Percentiles rank a stretch among this genome's conserved stretches.
These are phyloP conservation scores for Termitomyces sp. DNA, from an alignment of 768 basidiomycete species.

Conservation along the genomic window DNA sequence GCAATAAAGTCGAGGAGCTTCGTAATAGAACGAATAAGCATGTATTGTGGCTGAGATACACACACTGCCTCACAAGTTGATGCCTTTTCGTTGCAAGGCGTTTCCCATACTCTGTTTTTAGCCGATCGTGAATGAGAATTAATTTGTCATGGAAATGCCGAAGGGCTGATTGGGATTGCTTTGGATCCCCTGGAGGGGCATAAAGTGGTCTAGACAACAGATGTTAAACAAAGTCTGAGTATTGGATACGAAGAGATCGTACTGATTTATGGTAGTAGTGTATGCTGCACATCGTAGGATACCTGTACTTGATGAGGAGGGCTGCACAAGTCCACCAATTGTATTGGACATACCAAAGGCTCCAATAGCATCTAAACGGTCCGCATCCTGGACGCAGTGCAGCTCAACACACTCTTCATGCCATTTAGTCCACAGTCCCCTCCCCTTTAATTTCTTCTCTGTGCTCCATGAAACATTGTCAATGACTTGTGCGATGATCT, in stretches of 20 bases:
- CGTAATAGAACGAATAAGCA: neutral
- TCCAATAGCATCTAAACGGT: slow-evolving; percentile 74
- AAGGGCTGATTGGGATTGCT: slow-evolving; percentile 47
- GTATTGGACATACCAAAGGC: slow-evolving; percentile 51
- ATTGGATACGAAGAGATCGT: slow-evolving; percentile 5
- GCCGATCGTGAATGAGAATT: slow-evolving; percentile 60
- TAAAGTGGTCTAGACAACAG: slow-evolving; percentile 31
- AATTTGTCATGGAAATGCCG: slow-evolving; percentile 88
- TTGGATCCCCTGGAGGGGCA: slow-evolving; percentile 42
- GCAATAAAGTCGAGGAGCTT: slow-evolving; percentile 14
- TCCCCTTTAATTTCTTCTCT: slow-evolving; percentile 60
- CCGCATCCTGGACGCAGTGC: slow-evolving; percentile 78
- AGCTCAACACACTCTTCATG: slow-evolving; percentile 68
- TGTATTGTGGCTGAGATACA: neutral
- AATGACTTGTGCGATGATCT: slow-evolving; percentile 51
- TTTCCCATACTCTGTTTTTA: slow-evolving; percentile 75
- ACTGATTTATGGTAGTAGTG: slow-evolving; percentile 48
- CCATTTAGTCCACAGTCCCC: slow-evolving; percentile 57
- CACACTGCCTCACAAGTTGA: slow-evolving; percentile 41
- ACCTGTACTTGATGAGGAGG: slow-evolving; percentile 23
- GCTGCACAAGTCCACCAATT: neutral
- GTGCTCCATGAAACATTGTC: slow-evolving; percentile 84
- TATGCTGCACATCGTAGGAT: slow-evolving; percentile 69
- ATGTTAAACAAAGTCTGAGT: neutral
- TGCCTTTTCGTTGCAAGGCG: slow-evolving; percentile 67